Evolutionary conservation across 1,284 basidiomycete genomes (phyloP).

Genomic region (Sanghuangporus baumii): DNA sequence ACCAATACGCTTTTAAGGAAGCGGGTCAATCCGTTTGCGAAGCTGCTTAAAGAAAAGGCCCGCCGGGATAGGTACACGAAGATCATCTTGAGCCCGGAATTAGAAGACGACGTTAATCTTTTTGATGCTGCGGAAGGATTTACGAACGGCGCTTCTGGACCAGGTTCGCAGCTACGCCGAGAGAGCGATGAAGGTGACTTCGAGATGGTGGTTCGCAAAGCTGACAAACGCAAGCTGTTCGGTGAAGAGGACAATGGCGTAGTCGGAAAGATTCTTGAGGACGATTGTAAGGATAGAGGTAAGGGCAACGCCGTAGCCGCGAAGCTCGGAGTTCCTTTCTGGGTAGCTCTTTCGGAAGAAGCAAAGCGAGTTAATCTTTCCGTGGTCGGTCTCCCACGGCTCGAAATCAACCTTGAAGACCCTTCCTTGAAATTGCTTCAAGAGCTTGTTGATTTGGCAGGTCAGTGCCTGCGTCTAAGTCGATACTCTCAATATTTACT

Average conservation of each 20-base stretch:
- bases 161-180: background rate
- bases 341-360: conserved; percentile 24
- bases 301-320: conserved; percentile 18
- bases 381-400: background rate
- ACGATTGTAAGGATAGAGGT: conserved; percentile 29
- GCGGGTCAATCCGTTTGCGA: conserved; percentile 43
- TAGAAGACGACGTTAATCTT: conserved; percentile 8
- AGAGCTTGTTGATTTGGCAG: background rate
- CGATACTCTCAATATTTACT: background rate
- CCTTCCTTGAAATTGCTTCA: background rate
- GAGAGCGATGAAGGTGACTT: conserved; percentile 26
- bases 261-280: conserved; percentile 36
- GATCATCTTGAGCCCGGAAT: conserved; percentile 4
- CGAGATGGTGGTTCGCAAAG: conserved; percentile 26
- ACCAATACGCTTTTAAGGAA: conserved; percentile 17
- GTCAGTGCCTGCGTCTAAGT: background rate
- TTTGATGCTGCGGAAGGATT: conserved; percentile 17
- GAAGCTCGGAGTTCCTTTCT: conserved; percentile 34
- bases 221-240: conserved; percentile 34
- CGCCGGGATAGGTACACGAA: conserved; percentile 23
- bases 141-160: background rate
- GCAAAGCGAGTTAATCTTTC: conserved; percentile 23
- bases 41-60: conserved; percentile 28
- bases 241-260: conserved; percentile 30
- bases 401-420: background rate